Evolutionary conservation across 2,329 filamentous ascomycete species (phyloP).

Genomic region (Phialophora chinensis): DNA sequence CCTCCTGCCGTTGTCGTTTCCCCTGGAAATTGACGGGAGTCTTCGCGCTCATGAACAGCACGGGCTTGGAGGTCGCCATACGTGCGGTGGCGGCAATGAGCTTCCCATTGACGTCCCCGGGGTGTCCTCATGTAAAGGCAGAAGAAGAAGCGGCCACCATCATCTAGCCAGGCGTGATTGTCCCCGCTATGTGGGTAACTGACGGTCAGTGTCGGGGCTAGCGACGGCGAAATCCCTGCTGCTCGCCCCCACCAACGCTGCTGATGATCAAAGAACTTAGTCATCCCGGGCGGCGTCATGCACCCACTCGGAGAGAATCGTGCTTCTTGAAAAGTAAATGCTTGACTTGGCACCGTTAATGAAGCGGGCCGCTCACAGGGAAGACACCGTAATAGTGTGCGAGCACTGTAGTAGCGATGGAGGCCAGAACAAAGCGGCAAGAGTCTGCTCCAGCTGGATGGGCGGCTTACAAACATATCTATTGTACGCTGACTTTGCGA

Average conservation of each 20-base stretch:
- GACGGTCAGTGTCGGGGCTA: background rate
- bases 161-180: background rate
- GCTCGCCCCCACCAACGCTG: background rate
- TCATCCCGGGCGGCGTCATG: background rate
- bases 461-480: background rate
- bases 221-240: constrained; percentile 3
- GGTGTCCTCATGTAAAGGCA: background rate
- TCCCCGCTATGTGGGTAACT: background rate
- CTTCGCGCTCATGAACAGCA: constrained; percentile 15
- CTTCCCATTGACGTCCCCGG: background rate
- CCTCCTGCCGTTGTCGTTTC: constrained; percentile 16
- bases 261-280: constrained; percentile 4
- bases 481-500: background rate
- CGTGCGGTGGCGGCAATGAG: background rate
- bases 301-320: background rate
- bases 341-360: background rate
- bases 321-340: background rate
- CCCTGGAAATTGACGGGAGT: constrained; percentile 10
- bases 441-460: background rate
- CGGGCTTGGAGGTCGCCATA: constrained; percentile 6
- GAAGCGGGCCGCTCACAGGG: background rate
- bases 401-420: background rate
- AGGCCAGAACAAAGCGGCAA: background rate
- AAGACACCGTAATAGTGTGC: too few relatives aligned
- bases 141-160: background rate